Percentiles rank a stretch among this genome's conserved stretches.
Conservation (phyloP, 257 asterid species). For the Solanum ossicruentum region DNA sequence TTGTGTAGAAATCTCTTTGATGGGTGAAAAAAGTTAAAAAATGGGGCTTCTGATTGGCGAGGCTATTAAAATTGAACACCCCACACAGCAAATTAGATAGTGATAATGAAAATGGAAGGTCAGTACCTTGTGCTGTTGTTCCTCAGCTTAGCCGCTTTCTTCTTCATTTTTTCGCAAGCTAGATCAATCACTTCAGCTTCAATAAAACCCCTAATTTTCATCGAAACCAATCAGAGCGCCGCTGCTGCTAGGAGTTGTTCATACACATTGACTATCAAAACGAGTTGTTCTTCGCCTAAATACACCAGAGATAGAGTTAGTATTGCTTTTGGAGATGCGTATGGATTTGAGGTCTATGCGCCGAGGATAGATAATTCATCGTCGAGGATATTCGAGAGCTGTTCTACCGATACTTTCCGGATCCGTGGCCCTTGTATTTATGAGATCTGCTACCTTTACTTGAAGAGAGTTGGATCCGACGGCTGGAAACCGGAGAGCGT, state of each 20-base stretch:
- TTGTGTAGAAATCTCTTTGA: background rate
- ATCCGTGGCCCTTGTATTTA: conserved; percentile 17
- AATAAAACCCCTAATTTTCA: background rate
- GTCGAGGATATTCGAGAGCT: conserved; percentile 18
- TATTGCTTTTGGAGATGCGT: conserved; percentile 34
- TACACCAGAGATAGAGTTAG: conserved; percentile 30
- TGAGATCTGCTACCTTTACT: conserved; percentile 16
- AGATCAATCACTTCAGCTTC: background rate
- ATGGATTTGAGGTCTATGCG: conserved; percentile 29
- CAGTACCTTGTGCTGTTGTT: background rate
- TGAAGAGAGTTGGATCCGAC: conserved; percentile 31
- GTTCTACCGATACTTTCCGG: conserved; percentile 26
- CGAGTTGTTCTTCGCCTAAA: conserved; percentile 30
- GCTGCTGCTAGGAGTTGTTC: conserved; percentile 11
- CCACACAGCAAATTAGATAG: background rate
- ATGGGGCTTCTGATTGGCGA: background rate
- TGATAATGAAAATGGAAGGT: background rate
- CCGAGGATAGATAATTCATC: conserved; percentile 19
- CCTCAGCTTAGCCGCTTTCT: background rate
- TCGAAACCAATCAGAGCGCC: background rate
- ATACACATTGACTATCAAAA: conserved; percentile 27
- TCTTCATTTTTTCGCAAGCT: background rate
- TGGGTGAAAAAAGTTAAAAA: background rate
- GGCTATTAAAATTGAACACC: background rate
- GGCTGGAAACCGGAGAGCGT: conserved; percentile 36